Evolutionary conservation across 306 rosid genomes (phyloP).

Genomic region (Vachellia collinsii): DNA sequence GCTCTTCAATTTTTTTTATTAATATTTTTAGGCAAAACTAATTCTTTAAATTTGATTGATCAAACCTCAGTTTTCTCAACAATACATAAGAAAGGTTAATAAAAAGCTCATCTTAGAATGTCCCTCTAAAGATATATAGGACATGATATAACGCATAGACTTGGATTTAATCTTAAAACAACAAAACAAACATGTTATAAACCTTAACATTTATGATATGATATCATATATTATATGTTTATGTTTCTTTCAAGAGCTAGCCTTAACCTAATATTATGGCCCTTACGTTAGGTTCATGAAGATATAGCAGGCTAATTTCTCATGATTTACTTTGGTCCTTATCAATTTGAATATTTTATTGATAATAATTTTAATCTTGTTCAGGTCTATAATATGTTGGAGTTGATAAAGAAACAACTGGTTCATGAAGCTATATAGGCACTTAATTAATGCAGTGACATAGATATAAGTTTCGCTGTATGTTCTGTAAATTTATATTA

Average conservation of each 20-base stretch:
- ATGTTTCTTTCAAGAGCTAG: background rate
- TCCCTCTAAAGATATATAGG: background rate
- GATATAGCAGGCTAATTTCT: background rate
- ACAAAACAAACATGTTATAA: too few relatives aligned
- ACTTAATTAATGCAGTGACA: background rate
- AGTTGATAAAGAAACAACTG: slow-evolving; percentile 54
- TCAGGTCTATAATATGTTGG: slow-evolving; percentile 63
- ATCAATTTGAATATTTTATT: background rate
- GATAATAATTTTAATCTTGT: slow-evolving; percentile 14
- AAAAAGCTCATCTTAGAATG: too few relatives aligned
- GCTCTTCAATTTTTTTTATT: too few relatives aligned
- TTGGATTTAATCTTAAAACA: too few relatives aligned
- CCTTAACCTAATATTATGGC: background rate
- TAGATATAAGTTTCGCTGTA: too few relatives aligned
- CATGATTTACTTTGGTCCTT: background rate
- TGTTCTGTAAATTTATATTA: too few relatives aligned
- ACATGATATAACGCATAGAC: too few relatives aligned
- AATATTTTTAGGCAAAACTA: too few relatives aligned
- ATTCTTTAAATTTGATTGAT: background rate
- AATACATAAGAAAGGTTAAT: too few relatives aligned
- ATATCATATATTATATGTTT: background rate
- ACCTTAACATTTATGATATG: background rate
- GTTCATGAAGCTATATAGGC: slow-evolving; percentile 33
- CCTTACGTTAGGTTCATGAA: background rate
- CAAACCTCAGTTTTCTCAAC: background rate